phyloP scores from a whole-genome alignment of 768 basidiomycete genomes.

The Leccinum boreale region DNA sequence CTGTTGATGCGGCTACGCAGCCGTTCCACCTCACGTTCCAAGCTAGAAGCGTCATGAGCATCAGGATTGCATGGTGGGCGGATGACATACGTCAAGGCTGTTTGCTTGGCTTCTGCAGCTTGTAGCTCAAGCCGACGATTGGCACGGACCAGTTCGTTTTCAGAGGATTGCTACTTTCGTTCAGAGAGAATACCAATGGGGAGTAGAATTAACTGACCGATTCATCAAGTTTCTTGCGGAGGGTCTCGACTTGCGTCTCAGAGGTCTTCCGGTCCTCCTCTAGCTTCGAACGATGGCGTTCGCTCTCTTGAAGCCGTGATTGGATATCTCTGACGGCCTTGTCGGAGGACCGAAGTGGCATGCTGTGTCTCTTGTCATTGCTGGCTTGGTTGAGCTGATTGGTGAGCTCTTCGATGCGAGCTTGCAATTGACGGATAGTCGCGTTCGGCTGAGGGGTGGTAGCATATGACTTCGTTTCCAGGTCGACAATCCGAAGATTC shows the following conservation, averaged over 20 bases:
- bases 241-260: constrained; percentile 52
- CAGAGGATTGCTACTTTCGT: constrained; percentile 59
- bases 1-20: constrained; percentile 62
- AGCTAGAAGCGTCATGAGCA: constrained; percentile 32
- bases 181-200: neutral
- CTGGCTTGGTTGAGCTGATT: constrained; percentile 40
- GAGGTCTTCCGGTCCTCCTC: constrained; percentile 64
- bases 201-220: constrained; percentile 44
- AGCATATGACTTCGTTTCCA: constrained; percentile 74
- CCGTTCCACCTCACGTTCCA: constrained; percentile 68
- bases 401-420: constrained; percentile 68
- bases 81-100: constrained; percentile 55
- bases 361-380: constrained; percentile 38
- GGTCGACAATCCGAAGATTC: constrained; percentile 76
- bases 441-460: constrained; percentile 57
- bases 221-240: constrained; percentile 59
- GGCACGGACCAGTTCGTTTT: constrained; percentile 61
- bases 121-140: constrained; percentile 79
- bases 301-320: constrained; percentile 55
- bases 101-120: constrained; percentile 69
- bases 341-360: constrained; percentile 40
- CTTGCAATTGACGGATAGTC: constrained; percentile 59
- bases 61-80: neutral
- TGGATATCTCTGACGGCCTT: constrained; percentile 51
- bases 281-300: constrained; percentile 56